phyloP scores from a whole-genome alignment of 2,329 filamentous ascomycete species.

The Sporothrix variecibatus region DNA sequence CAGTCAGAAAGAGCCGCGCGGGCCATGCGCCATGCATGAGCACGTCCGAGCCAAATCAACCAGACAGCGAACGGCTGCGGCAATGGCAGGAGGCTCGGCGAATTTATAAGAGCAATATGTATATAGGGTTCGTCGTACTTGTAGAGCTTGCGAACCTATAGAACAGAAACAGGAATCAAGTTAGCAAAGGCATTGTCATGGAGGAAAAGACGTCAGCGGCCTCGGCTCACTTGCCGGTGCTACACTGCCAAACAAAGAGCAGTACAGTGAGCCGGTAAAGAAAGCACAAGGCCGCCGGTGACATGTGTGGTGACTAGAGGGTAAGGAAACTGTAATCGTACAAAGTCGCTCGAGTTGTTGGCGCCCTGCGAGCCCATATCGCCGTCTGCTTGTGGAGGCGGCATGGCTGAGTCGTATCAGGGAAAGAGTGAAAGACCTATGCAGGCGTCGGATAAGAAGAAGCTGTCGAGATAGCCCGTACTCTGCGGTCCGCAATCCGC shows the following conservation, averaged over 20 bases:
- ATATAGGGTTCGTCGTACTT: conserved; percentile 62
- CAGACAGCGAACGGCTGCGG: background rate
- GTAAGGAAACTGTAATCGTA: conserved; percentile 53
- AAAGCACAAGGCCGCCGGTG: background rate
- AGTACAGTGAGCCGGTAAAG: background rate
- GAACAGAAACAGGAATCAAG: conserved; percentile 25
- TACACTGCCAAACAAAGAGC: background rate
- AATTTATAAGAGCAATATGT: background rate
- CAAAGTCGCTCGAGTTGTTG: conserved; percentile 95
- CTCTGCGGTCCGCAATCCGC: background rate
- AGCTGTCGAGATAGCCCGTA: background rate
- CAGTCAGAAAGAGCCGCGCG: background rate
- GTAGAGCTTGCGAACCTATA: conserved; percentile 93
- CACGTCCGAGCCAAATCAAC: background rate
- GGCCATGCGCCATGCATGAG: background rate
- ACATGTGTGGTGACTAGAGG: background rate
- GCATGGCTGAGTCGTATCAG: conserved; percentile 29
- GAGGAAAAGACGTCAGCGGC: background rate
- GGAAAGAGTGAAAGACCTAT: conserved; percentile 27
- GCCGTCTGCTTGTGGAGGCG: conserved; percentile 40
- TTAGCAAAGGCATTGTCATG: conserved; percentile 22
- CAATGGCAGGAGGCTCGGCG: background rate
- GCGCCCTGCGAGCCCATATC: conserved; percentile 45
- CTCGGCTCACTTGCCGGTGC: background rate
- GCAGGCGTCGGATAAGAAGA: background rate